Percentiles rank a stretch among this genome's conserved stretches.
Evolutionary conservation across 305 asterid species (phyloP).

Genomic region (Fraxinus angustifolia): DNA sequence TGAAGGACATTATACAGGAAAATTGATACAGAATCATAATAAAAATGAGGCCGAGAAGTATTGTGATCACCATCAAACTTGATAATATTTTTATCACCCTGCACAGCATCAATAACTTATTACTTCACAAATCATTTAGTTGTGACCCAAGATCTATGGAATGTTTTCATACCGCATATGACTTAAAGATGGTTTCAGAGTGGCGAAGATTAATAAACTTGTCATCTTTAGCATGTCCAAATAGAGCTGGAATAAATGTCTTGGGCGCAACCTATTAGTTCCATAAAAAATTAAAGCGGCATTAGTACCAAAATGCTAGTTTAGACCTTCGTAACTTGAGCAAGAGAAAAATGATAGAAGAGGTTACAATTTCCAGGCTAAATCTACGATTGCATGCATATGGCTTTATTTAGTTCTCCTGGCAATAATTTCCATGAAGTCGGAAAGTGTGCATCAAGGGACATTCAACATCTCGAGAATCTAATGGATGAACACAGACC

Average conservation of each 20-base stretch:
- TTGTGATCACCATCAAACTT: slow-evolving; percentile 98
- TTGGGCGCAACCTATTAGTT: slow-evolving; percentile 76
- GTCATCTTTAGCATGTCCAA: slow-evolving; percentile 95
- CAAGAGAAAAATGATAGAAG: background rate
- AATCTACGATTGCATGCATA: background rate
- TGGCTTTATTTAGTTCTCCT: background rate
- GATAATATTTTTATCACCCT: slow-evolving; percentile 94
- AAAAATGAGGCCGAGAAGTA: slow-evolving; percentile 91
- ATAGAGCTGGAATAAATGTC: slow-evolving; percentile 84
- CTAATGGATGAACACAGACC: slow-evolving; percentile 43
- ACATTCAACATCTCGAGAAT: slow-evolving; percentile 17
- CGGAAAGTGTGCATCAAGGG: slow-evolving; percentile 16
- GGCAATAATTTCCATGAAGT: background rate
- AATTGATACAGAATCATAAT: slow-evolving; percentile 84
- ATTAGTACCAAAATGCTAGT: slow-evolving; percentile 21
- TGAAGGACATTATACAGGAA: slow-evolving; percentile 89
- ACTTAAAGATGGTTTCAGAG: slow-evolving; percentile 71
- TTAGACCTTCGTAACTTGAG: slow-evolving; percentile 15
- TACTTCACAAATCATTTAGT: slow-evolving; percentile 6
- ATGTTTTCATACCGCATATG: slow-evolving; percentile 57
- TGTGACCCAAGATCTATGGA: slow-evolving; percentile 24
- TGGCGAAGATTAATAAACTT: slow-evolving; percentile 79
- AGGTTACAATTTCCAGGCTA: background rate
- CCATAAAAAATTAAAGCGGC: slow-evolving; percentile 12
- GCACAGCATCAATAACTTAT: slow-evolving; percentile 28